Evolutionary conservation across 1,284 basidiomycete genomes (phyloP).

Genomic region (Ustilago vetiveriae): DNA sequence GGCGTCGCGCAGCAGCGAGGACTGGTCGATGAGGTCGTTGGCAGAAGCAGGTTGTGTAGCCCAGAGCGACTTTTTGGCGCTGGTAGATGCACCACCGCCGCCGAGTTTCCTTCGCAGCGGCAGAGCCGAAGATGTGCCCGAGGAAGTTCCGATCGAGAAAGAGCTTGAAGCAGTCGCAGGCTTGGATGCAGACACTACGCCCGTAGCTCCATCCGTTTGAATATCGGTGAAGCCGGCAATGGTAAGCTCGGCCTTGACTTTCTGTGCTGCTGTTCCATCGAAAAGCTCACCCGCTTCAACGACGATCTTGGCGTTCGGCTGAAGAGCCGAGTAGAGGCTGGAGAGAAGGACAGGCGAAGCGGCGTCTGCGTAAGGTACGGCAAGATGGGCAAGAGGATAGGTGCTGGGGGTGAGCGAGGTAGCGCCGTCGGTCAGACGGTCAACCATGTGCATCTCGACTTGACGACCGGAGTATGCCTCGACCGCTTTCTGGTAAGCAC

Average conservation of each 20-base stretch:
- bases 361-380: slow-evolving; percentile 45
- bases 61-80: slow-evolving; percentile 61
- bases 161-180: slow-evolving; percentile 18
- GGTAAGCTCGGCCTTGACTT: slow-evolving; percentile 48
- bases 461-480: slow-evolving; percentile 42
- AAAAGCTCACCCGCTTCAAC: slow-evolving; percentile 43
- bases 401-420: slow-evolving; percentile 40
- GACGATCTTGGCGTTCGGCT: slow-evolving; percentile 41
- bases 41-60: slow-evolving; percentile 53
- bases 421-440: slow-evolving; percentile 61
- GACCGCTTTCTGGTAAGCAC: slow-evolving; percentile 58
- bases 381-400: slow-evolving; percentile 49
- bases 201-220: slow-evolving; percentile 15
- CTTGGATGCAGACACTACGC: slow-evolving; percentile 14
- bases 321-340: slow-evolving; percentile 37
- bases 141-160: slow-evolving; percentile 36
- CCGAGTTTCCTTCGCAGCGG: slow-evolving; percentile 55
- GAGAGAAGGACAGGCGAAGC: slow-evolving; percentile 46
- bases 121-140: slow-evolving; percentile 32
- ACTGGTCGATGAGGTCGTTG: slow-evolving; percentile 53
- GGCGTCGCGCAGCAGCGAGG: slow-evolving; percentile 51
- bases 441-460: slow-evolving; percentile 66
- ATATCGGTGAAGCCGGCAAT: slow-evolving; percentile 55
- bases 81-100: slow-evolving; percentile 7
- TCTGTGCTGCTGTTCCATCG: slow-evolving; percentile 24